Base-by-base conservation (phyloP, 2,329 filamentous ascomycete genomes). In the Leptographium radiaticola region DNA sequence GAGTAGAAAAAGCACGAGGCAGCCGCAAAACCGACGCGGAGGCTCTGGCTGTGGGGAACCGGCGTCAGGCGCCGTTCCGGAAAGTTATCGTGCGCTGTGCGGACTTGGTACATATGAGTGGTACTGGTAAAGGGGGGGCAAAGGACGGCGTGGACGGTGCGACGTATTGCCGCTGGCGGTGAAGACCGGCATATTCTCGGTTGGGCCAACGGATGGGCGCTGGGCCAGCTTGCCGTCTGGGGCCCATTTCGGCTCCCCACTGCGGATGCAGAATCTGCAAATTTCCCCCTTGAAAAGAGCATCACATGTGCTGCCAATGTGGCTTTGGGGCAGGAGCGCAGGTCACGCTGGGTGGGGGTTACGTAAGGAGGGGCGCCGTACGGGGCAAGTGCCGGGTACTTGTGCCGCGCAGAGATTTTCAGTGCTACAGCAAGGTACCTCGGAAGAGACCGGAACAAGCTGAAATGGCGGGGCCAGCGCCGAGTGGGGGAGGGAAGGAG, bases 391-490 rank as follows among this genome's bases (percentile, higher is more conserved):
- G 39, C 13, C 16, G 30, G n/a, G 38, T 44, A 44, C 31, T 36
- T 51, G 30, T 11, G 11, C 13, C 2, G 38, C 9, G 9, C 34
- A 50, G 25, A 38, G 16, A 25, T 31, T 18, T 18, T 51, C 13
- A 30, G 34, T 20, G 25, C 16, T 10, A 18, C 25, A 31, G 2
- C 11, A 38, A 25, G 25, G 40, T 44, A 52, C 31, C 33, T 52
- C 50, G 50, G 50, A 52, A 52, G 4, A 52, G 33, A 25, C 18
- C 50, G 50, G 50, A 52, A 45, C 31, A 38, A n/a, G 31, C 33
- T 20, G 34, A 33, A 16, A 52, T 45, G 25, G 49, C 39, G 49
- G 40, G 49, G 38, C 25, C 15, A 13, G 0, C n/a, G 15, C 18
- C 38, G 25, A 16, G 15, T 43, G n/a, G 20, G 15, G 25, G 9